A percentile compares a stretch with the other conserved stretches of the same genome.
These are phyloP conservation scores for Calonectria hongkongensis DNA, from an alignment of 2,329 filamentous ascomycete species.

Conservation along the genomic window DNA sequence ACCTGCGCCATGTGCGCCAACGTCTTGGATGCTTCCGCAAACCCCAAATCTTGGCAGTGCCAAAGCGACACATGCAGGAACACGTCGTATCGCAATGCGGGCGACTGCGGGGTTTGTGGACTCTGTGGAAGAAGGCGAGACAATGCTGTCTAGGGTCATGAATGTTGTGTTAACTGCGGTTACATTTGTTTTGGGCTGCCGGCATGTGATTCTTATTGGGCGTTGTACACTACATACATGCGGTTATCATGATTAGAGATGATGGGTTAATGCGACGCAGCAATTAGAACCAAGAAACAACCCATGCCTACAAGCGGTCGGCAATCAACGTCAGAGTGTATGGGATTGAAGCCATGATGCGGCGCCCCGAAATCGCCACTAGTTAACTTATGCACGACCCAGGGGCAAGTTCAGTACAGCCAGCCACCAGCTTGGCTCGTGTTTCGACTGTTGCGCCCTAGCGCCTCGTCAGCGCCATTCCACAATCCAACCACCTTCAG, in stretches of 20 bases:
- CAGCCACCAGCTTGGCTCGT: not conserved
- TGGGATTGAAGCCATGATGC: not conserved
- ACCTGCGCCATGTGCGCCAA: constrained; percentile 83
- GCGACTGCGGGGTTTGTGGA: constrained; percentile 82
- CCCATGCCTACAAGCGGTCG: not conserved
- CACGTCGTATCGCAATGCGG: constrained; percentile 79
- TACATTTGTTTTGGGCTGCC: not conserved
- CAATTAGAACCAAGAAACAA: not conserved
- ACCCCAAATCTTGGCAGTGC: constrained; percentile 80
- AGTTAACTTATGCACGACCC: constrained; percentile 17
- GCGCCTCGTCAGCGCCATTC: constrained; percentile 13
- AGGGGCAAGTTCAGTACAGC: constrained; percentile 4
- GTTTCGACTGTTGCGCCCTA: constrained; percentile 21
- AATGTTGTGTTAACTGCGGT: constrained; percentile 14
- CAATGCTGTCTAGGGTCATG: constrained; percentile 29
- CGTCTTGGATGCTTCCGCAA: constrained; percentile 74
- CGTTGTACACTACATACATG: not conserved
- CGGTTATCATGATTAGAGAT: not conserved
- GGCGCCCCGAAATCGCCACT: not conserved
- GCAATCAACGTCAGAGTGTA: not conserved
- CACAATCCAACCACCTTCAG: not conserved
- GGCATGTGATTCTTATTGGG: constrained; percentile 10
- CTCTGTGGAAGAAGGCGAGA: constrained; percentile 75
- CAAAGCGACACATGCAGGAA: constrained; percentile 71
- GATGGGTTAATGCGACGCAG: not conserved